A percentile compares a stretch with the other conserved stretches of the same genome.
Conservation (phyloP, 352 stramenopile genomes). For the Globisporangium heterothallicum region DNA sequence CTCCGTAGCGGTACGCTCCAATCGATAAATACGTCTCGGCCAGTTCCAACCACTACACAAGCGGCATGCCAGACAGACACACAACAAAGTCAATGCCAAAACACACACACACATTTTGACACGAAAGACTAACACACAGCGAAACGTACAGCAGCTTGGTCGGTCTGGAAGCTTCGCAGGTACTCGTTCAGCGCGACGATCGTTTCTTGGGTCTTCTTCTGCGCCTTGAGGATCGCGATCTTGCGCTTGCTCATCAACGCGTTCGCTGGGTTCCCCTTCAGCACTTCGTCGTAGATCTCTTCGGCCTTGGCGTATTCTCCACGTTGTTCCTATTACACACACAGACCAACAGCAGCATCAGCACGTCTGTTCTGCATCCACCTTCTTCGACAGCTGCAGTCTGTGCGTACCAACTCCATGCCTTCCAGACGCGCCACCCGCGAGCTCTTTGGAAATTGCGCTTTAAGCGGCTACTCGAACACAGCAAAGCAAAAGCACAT, state of each 20-base stretch:
- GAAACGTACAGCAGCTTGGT: conserved; percentile 35
- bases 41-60: conserved; percentile 53
- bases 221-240: conserved; percentile 57
- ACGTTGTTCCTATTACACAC: conserved; percentile 27
- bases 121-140: neutral
- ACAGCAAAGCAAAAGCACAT: neutral
- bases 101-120: too few relatives aligned
- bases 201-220: conserved; percentile 52
- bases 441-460: conserved; percentile 55
- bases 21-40: conserved; percentile 50
- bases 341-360: neutral
- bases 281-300: conserved; percentile 51
- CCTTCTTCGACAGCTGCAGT: neutral
- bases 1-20: conserved; percentile 47
- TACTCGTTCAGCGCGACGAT: conserved; percentile 55
- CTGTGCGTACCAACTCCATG: conserved; percentile 32
- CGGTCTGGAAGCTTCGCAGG: conserved; percentile 53
- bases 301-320: conserved; percentile 53
- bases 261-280: conserved; percentile 55
- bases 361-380: neutral
- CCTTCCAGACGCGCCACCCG: conserved; percentile 50
- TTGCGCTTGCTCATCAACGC: conserved; percentile 58
- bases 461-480: conserved; percentile 30
- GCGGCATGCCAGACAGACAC: neutral
- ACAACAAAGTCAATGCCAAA: conserved; percentile 5